Base-by-base conservation (phyloP, 805 yeast species). In the Metschnikowia orientalis region DNA sequence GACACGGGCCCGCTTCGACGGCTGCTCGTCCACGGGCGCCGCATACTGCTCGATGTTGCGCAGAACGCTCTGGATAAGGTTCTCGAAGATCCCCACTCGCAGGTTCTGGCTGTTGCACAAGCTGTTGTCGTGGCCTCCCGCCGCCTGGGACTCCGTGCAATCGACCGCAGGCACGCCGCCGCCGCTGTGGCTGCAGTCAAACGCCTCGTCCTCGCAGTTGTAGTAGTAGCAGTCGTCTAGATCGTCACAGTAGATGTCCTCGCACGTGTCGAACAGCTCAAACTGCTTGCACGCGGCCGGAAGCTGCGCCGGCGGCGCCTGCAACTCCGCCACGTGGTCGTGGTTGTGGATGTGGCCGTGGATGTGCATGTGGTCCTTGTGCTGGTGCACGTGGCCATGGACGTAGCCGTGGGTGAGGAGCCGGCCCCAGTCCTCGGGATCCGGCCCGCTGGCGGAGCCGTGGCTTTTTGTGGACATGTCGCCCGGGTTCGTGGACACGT, bases 271-370 rank as follows among this genome's bases (percentile, higher is more conserved):
- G 22, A 54, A 41, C 15, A 47, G 56, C 23, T 32, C 23, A 23
- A 61, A 50, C 29, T 59, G 56, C 19, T 48, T 40, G 38, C 66
- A 60, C 5, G 50, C 27, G 5, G 38, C 48, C 11, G 17, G 18
- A 34, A 31, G 13, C 33, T 20, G 9, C 19, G 24, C 5, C 23
- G 6, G 26, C 19, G 23, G 25, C 24, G 6, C 24, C 15, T 23
- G 27, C 18, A 15, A 11, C 17, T 14, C 37, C 11, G 47, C 47
- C 25, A 43, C 50, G 30, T 63, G 66, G 33, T 61, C 68, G 34
- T 64, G 69, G 40, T 64, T 74, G 47, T 77, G 84, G 18, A 77
- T 71, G 48, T 77, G 84, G n/a, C 84, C 84, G 48, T 77, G 83
- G 21, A 77, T 75, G 44, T 76, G 77, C 5, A 81, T 75, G 47